These are phyloP conservation scores for Colletotrichum gigasporum DNA, from an alignment of 2,329 filamentous ascomycete genomes.

Conservation along the genomic window DNA sequence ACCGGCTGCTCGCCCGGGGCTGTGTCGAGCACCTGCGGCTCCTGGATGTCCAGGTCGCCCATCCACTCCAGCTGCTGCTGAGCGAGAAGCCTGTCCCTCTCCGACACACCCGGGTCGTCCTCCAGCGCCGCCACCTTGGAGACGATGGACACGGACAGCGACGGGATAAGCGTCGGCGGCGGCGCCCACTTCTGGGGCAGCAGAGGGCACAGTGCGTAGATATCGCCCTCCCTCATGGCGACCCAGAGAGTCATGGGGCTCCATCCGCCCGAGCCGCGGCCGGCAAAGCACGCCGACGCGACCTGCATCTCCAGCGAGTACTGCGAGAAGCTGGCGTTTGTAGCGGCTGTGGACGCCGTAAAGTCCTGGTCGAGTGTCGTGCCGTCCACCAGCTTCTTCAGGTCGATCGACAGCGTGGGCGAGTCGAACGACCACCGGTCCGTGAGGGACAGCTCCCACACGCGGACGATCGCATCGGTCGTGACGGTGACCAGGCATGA, in stretches of 20 bases:
- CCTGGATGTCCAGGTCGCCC: constrained; percentile 71
- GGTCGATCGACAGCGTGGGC: constrained; percentile 83
- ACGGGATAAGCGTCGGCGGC: constrained; percentile 79
- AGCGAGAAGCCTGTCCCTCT: constrained; percentile 63
- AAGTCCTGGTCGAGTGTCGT: constrained; percentile 85
- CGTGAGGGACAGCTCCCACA: constrained; percentile 89
- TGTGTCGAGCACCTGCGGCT: constrained; percentile 64
- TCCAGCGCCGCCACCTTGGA: constrained; percentile 74
- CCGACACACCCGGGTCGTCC: constrained; percentile 64
- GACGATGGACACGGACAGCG: constrained; percentile 83
- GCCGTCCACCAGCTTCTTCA: constrained; percentile 89
- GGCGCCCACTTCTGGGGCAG: constrained; percentile 88
- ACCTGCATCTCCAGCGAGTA: constrained; percentile 95
- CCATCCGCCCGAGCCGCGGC: constrained; percentile 80
- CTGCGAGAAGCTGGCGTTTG: constrained; percentile 85
- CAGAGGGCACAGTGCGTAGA: constrained; percentile 92
- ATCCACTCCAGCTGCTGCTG: constrained; percentile 76
- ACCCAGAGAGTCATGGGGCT: constrained; percentile 96
- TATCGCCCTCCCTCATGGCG: constrained; percentile 92
- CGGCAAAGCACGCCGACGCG: constrained; percentile 83
- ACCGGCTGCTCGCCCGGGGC: constrained; percentile 56
- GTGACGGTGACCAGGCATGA: constrained; percentile 89
- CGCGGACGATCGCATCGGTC: constrained; percentile 83
- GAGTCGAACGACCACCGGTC: constrained; percentile 89
- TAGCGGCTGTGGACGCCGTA: constrained; percentile 76